Evolutionary conservation across 371 early-diverging fungal species (phyloP).

Genomic region (Conidiobolus incongruus): DNA sequence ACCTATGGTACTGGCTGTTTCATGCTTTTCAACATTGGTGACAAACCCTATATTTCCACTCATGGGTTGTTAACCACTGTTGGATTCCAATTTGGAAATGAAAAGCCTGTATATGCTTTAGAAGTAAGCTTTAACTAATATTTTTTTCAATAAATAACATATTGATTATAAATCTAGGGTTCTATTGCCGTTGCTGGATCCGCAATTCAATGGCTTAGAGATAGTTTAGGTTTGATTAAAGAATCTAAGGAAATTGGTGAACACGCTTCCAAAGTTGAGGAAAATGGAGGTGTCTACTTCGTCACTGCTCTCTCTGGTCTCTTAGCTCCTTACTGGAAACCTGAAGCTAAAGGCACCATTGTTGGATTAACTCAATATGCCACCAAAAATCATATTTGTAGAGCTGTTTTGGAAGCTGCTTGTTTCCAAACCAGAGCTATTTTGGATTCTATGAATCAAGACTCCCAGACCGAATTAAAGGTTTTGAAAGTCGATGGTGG

Average conservation of each 20-base stretch:
- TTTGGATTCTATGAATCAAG: conserved; percentile 68
- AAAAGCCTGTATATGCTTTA: conserved; percentile 61
- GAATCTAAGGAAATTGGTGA: conserved; percentile 42
- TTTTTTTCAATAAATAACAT: not conserved
- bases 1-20: conserved; percentile 95
- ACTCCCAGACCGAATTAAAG: conserved; percentile 33
- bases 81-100: conserved; percentile 66
- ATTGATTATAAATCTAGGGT: conserved; percentile 17
- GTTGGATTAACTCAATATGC: conserved; percentile 79
- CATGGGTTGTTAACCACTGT: conserved; percentile 83
- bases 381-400: conserved; percentile 57
- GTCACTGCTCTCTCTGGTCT: conserved; percentile 87
- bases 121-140: conserved; percentile 19
- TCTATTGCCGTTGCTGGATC: conserved; percentile 88
- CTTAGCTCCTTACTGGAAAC: conserved; percentile 89
- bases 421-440: conserved; percentile 79
- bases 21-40: conserved; percentile 87
- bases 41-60: conserved; percentile 41
- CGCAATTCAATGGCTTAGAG: conserved; percentile 78
- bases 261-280: conserved; percentile 27
- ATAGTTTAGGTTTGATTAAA: conserved; percentile 61
- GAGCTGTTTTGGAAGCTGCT: conserved; percentile 76
- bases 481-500: conserved; percentile 81
- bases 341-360: conserved; percentile 74
- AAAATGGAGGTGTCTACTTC: conserved; percentile 82